These are phyloP conservation scores for Aureobasidium leucospermi DNA, from an alignment of 2,329 filamentous ascomycete genomes.

Conservation along the genomic window DNA sequence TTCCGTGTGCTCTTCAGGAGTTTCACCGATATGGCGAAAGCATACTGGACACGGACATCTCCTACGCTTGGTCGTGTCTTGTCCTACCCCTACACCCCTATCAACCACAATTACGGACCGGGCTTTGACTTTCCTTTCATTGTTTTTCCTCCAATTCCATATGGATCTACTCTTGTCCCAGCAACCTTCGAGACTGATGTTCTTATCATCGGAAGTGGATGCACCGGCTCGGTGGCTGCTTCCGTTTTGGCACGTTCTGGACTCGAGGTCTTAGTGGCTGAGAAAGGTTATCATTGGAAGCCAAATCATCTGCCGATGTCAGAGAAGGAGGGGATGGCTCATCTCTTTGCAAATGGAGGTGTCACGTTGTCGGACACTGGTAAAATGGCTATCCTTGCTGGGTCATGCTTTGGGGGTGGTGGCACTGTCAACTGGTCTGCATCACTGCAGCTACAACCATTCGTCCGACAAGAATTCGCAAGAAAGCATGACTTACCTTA, in stretches of 20 bases:
- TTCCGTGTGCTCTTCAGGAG: constrained; percentile 51
- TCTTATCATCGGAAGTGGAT: constrained; percentile 79
- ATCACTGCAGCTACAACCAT: constrained; percentile 61
- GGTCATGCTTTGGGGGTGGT: constrained; percentile 74
- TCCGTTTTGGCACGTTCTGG: constrained; percentile 74
- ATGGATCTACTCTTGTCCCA: constrained; percentile 27
- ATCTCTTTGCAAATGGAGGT: constrained; percentile 65
- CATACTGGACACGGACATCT: constrained; percentile 50
- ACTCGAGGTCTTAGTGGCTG: constrained; percentile 68
- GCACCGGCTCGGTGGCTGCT: constrained; percentile 73
- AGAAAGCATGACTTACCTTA: constrained; percentile 54
- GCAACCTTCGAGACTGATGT: constrained; percentile 70
- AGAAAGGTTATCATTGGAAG: constrained; percentile 72
- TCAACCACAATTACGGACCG: constrained; percentile 37
- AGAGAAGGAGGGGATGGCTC: constrained; percentile 50
- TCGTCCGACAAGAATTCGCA: constrained; percentile 76
- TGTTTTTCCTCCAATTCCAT: constrained; percentile 47
- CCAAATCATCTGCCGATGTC: constrained; percentile 68
- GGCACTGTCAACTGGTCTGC: constrained; percentile 82
- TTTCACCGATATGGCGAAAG: constrained; percentile 48
- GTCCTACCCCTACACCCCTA: constrained; percentile 51
- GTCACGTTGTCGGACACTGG: constrained; percentile 44
- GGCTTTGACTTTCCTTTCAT: constrained; percentile 55
- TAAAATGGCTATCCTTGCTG: constrained; percentile 55
- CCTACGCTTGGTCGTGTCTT: constrained; percentile 48